Base-by-base conservation (phyloP, 306 rosid species). In the Crataegus laevigata region DNA sequence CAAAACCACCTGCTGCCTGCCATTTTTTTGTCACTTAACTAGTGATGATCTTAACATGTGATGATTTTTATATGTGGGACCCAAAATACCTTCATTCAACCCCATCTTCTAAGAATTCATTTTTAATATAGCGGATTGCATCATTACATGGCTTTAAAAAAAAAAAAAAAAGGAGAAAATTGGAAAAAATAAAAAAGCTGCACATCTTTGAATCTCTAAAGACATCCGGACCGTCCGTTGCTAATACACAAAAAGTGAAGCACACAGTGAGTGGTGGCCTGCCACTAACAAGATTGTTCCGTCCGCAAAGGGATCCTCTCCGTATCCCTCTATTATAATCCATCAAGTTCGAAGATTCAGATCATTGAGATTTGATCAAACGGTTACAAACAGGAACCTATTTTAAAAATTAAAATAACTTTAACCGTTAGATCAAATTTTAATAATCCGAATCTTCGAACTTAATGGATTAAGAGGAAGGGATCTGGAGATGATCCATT, bases 61-160 rank as follows among this genome's bases (percentile, higher is more conserved):
- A 75, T 68, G 78, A 55, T 68, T 75, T 59, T 70, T 66, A 43
- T 71, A 36, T 26, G 83, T 73, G 80, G 86, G 83, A 42, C 87
- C 85, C 60, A 0, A 45, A 72, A 21, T 69, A 68, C 55, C 55
- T 77, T 74, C 78, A 47, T 62, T 59, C 67, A 62, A 62, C 67
- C 22, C 40, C 38, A 62, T 62, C 66, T 14, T 26, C 64, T 29
- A 28, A 11, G 36, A 14, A 13, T 24, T 72, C 55, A 5, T 7
- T 36, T 72, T 38, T 0, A 22, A 36, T 15, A 40, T 4, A 25
- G 34, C 22, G 15, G 22, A 12, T 58, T 59, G 68, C 57, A 72
- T 58, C 68, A 72, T 36, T 73, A 25, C 68, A 60, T 60, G 42
- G 38, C n/a, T 29, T 59, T 29, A 14, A n/a, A 42, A 6, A 11